Base-by-base conservation (phyloP, 1,139 yeast species). In the Cylindricascospora bacillispora region DNA sequence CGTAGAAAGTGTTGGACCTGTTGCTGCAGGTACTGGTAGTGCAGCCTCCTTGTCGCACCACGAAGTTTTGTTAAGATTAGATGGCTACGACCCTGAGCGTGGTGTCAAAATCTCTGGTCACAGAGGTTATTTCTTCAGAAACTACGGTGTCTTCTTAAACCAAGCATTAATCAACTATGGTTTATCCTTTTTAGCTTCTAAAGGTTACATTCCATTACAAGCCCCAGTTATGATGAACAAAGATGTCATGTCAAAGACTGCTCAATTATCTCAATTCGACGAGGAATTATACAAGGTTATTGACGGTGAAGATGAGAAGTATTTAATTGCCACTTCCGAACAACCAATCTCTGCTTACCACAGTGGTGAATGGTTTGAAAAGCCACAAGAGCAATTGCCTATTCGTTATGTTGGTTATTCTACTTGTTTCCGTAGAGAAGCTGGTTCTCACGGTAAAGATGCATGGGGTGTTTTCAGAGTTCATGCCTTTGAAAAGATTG, bases 381-480 rank as follows among this genome's bases (percentile, higher is more conserved):
- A 82, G 48, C 98, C 99, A 37, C 75, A 78, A 40, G 97, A 86
- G 62, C 98, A 89, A 66, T 70, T 89, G 50, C 99, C 99, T 39
- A 73, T 83, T 43, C 75, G 82, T 62, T 89, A 89, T 54, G 99
- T 95, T 31, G 99, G 99, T 48, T 89, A 78, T 66, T 85, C 97
- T 19, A 80, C 95, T 31, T 89, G 98, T 73, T 89, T 89, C 75
- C 80, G 99, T 63, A 82, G 98, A 64, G 99, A 89, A 66, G 98
- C 99, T 37, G 99, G 99, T 45, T 78, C 95, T 40, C 97, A 89
- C 54, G 99, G 99, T 60, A 89, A 89, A 62, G 99, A 89, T 55
- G 98, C 99, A 27, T 92, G 99, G 98, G 98, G 99, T 62, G 86
- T 92, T 46, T 89, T 89, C 75, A 78, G 99, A 63, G 98, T 89